Evolutionary conservation across 208 protist species (phyloP).

Genomic region (Zelonia costaricensis): DNA sequence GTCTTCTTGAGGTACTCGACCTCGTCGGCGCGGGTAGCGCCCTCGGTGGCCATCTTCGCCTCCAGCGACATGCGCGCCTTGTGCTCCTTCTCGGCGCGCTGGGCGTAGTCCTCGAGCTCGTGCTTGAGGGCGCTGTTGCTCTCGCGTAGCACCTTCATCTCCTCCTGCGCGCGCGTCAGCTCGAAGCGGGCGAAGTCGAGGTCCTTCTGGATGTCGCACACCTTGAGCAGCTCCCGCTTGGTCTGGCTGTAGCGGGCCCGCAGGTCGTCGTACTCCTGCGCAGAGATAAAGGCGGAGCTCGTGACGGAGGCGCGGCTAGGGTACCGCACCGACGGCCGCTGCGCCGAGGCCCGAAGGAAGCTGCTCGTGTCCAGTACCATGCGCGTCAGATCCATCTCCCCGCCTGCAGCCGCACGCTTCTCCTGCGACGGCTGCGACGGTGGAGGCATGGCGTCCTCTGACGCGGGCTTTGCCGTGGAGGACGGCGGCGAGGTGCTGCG

Average conservation of each 20-base stretch:
- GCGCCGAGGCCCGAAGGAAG: conserved; percentile 35
- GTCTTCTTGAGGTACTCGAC: conserved; percentile 61
- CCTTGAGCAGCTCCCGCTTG: conserved; percentile 77
- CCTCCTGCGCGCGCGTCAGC: conserved; percentile 64
- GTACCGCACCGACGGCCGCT: conserved; percentile 47
- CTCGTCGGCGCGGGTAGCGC: conserved; percentile 42
- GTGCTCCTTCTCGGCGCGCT: conserved; percentile 47
- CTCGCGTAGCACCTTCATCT: conserved; percentile 55
- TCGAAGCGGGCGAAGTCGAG: conserved; percentile 81
- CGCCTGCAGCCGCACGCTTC: conserved; percentile 7
- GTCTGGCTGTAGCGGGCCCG: conserved; percentile 64
- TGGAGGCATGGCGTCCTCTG: conserved; percentile 14
- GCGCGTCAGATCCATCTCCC: conserved; percentile 63
- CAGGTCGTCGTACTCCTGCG: conserved; percentile 86
- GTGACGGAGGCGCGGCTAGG: conserved; percentile 55
- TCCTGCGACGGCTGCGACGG: conserved; percentile 9
- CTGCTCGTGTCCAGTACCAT: conserved; percentile 54
- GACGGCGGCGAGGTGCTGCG: background rate
- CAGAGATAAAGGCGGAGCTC: conserved; percentile 60
- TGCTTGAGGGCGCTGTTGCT: conserved; percentile 44
- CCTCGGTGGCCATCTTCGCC: conserved; percentile 31
- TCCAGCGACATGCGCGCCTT: conserved; percentile 53
- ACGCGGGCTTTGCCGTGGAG: background rate
- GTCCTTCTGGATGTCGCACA: conserved; percentile 75
- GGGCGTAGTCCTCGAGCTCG: conserved; percentile 57